Evolutionary conservation across 225 moss, liverwort and hornwort genomes (phyloP), one percentile per base, ranked within the genome.

Genomic region (Pseudisothecium myosuroides): DNA sequence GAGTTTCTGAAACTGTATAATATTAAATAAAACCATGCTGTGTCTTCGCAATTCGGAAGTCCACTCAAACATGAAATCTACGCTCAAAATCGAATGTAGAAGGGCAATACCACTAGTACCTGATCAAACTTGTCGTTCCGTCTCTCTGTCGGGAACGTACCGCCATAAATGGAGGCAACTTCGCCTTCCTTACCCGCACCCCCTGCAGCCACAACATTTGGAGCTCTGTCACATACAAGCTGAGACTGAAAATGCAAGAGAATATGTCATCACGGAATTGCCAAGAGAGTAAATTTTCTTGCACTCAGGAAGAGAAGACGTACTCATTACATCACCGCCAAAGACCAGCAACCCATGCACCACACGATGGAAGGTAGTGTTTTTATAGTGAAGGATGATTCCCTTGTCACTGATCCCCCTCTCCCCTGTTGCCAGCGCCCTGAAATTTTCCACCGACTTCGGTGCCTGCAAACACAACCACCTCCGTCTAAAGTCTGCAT

Each of bases 371-470:
- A 96, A 96, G 37, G 93, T 92, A 45, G 95, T 95, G 60, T 95
- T 95, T 63, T 93, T 95, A 81, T 95, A 96, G 73, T 96, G 95
- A 39, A 96, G 93, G 29, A 68, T 78, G n/a, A 94, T 89, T 66
- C 96, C 95, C 50, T 92, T 93, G 45, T 89, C 88, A 37, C 92
- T 95, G 23, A 89, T 41, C 32, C 96, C 96, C 49, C 64, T 91
- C 92, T 96, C 95, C 77, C 96, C 96, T 50, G 96, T 96, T 41
- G 95, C 93, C 45, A 96, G 87, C 37, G 89, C 91, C 86, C 96
- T 91, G 79, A 96, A 96, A 88, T 96, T 96, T 78, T 96, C 96
- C 45, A 92, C 95, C 62, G 95, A 91, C 85, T 92, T 95, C 76
- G 96, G 95, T 79, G 95, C 93, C 96, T 96, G 93, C 76, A 88